A percentile compares a stretch with the other conserved stretches of the same genome.
phyloP scores from a whole-genome alignment of 23 red algal genomes.

The Gracilaria domingensis region DNA sequence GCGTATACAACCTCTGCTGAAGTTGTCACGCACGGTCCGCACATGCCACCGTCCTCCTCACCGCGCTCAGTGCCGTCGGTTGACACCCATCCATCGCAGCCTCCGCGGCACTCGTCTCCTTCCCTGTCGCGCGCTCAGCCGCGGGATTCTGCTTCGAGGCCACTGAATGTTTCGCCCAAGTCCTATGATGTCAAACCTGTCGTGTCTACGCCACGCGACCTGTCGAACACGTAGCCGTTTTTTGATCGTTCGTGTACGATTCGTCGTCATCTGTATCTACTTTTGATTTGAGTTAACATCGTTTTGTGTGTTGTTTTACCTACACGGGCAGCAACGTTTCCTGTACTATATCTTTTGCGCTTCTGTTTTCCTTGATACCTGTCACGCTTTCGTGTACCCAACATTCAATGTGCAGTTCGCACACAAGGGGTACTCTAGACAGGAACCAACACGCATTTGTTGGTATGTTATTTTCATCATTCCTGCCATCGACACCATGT shows the following conservation, averaged over 20 bases:
- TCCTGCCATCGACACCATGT: background rate
- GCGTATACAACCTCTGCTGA: background rate
- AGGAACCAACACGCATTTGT: background rate
- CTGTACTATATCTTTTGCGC: background rate
- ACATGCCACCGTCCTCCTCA: background rate
- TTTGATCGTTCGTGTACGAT: background rate
- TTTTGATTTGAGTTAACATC: too few species aligned
- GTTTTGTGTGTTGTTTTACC: too few species aligned
- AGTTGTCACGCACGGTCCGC: background rate
- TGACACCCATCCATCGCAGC: background rate
- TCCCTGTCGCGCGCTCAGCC: background rate
- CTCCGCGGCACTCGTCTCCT: background rate
- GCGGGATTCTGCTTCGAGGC: too few species aligned
- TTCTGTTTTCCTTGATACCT: background rate
- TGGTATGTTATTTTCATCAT: background rate
- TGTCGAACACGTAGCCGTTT: background rate
- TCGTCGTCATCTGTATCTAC: background rate
- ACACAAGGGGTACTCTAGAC: too few species aligned
- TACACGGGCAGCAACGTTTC: background rate
- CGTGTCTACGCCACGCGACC: background rate
- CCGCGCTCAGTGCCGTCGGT: background rate
- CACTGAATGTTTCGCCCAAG: background rate
- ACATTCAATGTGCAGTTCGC: background rate
- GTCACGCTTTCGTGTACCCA: background rate
- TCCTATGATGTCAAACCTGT: background rate